Base-by-base conservation (phyloP, 2,329 filamentous ascomycete species). In the Fusarium sp. region DNA sequence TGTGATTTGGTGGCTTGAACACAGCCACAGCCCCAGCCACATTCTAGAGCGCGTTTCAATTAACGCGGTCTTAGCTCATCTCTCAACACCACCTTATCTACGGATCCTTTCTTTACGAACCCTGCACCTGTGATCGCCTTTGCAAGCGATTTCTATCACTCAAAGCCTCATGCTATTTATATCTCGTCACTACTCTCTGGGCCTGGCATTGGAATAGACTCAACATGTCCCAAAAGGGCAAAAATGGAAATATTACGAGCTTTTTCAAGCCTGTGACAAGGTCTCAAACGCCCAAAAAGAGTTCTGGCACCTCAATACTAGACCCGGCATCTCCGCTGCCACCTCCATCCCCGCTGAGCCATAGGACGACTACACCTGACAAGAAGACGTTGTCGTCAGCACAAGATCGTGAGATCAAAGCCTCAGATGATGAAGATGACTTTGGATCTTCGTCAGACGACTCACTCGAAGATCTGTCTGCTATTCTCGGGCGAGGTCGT, bases 361-460 rank as follows among this genome's bases (percentile, higher is more conserved):
- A 65, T 38, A 70, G 68, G 46, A 39, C 38, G 14, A 45, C 54
- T 15, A 74, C 71, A n/a, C 70, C 72, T n/a, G 48, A 48, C 35
- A 66, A 65, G 49, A 45, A 55, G 9, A 43, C 49, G 19, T 35
- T 64, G 55, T 45, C 53, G 9, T 63, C 76, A 44, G 76, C 80
- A 55, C 78, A 85, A 72, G 79, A 85, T 66, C 75, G 85, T 11
- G 77, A 88, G 51, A 89, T 93, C 36, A 82, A 81, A 41, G 88
- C 85, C 49, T 93, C 91, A 0, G 91, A 93, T 68, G 88, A 89
- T 9, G 89, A 90, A n/a, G 83, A 83, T 15, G 82, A 82, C 25
- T 81, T 88, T 64, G 84, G 80, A 33, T 65, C 62, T 33, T 72
- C 69, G 15, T 86, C 86, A 15, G 84, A 85, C 23, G 82, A 82